phyloP scores from a whole-genome alignment of 1,284 basidiomycete species.

The Mycena citricolor region DNA sequence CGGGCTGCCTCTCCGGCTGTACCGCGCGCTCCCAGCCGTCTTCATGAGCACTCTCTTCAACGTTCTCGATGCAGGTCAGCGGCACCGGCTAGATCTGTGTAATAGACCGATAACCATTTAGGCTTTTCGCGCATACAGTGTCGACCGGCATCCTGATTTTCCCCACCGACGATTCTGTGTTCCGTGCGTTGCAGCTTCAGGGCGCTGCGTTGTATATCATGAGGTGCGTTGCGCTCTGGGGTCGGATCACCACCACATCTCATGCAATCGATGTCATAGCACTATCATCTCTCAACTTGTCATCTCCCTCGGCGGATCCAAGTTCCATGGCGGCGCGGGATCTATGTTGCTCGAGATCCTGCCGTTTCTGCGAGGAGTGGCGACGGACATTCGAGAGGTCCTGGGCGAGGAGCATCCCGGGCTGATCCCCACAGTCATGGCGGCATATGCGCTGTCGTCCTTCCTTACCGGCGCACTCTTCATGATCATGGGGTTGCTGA shows the following conservation, averaged over 20 bases:
- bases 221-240: conserved; percentile 13
- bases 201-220: conserved; percentile 27
- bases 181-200: conserved; percentile 25
- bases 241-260: too few relatives aligned
- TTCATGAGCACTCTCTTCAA: conserved; percentile 25
- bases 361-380: conserved; percentile 25
- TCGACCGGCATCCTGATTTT: conserved; percentile 27
- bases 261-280: conserved; percentile 11
- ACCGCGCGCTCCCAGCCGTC: conserved; percentile 25
- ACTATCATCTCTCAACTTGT: conserved; percentile 24
- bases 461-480: conserved; percentile 25
- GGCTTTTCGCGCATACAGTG: conserved; percentile 10
- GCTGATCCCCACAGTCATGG: conserved; percentile 28
- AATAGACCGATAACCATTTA: not conserved
- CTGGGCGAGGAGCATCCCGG: conserved; percentile 25
- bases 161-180: conserved; percentile 22
- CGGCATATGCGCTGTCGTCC: conserved; percentile 25
- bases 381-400: conserved; percentile 22
- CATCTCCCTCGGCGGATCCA: conserved; percentile 27
- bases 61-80: conserved; percentile 22
- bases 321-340: conserved; percentile 25
- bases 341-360: conserved; percentile 28
- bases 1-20: conserved; percentile 14
- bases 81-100: not conserved
- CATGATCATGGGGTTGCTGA: conserved; percentile 24